A percentile compares a stretch with the other conserved stretches of the same genome.
phyloP scores from a whole-genome alignment of 1,139 yeast species.

The Suhomyces anneliseae region DNA sequence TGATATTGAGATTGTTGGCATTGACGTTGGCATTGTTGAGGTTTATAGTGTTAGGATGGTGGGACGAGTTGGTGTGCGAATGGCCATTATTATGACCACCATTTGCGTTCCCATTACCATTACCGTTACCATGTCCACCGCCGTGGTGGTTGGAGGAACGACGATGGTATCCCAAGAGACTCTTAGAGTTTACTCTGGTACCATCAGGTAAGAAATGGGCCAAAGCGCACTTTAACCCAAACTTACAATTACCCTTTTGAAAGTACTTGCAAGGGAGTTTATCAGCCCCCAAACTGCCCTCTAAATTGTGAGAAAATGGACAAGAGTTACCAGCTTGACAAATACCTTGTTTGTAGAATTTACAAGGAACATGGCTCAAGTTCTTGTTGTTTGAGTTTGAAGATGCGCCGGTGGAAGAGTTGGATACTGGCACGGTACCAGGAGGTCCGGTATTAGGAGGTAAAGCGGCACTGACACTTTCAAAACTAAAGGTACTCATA shows the following conservation, averaged over 20 bases:
- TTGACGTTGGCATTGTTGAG: background rate
- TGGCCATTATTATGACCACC: background rate
- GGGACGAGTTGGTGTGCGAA: background rate
- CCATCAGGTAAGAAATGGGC: constrained; percentile 92
- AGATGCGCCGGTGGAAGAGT: constrained; percentile 9
- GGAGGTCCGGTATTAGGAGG: constrained; percentile 49
- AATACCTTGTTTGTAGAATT: constrained; percentile 84
- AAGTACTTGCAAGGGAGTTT: constrained; percentile 88
- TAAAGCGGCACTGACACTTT: constrained; percentile 5
- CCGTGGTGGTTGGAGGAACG: background rate
- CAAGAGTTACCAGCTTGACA: constrained; percentile 94
- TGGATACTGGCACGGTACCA: constrained; percentile 29
- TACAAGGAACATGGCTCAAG: constrained; percentile 92
- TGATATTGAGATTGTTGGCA: background rate
- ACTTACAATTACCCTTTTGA: constrained; percentile 92
- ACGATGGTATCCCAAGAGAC: constrained; percentile 10
- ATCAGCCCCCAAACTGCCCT: constrained; percentile 55
- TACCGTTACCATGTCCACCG: background rate
- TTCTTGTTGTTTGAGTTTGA: constrained; percentile 31
- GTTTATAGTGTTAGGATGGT: too few species aligned
- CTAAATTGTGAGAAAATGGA: constrained; percentile 84
- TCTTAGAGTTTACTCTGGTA: constrained; percentile 64
- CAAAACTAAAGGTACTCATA: constrained; percentile 2
- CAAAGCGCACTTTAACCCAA: constrained; percentile 89
- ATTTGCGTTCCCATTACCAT: background rate